phyloP scores from a whole-genome alignment of 768 basidiomycete species.

The Lentinula aciculospora region DNA sequence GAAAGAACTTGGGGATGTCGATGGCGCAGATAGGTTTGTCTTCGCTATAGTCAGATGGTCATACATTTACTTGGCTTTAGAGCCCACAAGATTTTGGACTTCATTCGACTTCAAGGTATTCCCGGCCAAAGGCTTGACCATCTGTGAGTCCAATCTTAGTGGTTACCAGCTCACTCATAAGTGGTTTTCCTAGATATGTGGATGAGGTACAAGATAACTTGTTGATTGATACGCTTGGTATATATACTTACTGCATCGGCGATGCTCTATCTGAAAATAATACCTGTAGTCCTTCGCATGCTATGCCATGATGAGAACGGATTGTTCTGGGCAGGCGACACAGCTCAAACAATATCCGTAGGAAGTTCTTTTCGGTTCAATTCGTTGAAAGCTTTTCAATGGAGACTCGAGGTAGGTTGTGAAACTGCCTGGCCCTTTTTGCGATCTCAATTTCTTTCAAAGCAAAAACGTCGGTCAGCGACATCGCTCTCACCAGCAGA shows the following conservation, averaged over 20 bases:
- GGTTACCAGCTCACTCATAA: no score
- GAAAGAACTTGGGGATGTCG: conserved; percentile 33
- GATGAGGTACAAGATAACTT: conserved; percentile 75
- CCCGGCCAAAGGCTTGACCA: conserved; percentile 45
- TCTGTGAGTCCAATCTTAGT: conserved; percentile 32
- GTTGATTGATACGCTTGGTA: conserved; percentile 57
- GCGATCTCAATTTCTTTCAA: background rate
- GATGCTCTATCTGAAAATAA: background rate
- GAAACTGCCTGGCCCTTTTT: background rate
- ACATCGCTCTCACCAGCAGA: background rate
- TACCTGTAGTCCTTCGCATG: conserved; percentile 47
- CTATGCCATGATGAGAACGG: conserved; percentile 64
- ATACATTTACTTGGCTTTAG: conserved; percentile 21
- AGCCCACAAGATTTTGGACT: conserved; percentile 43
- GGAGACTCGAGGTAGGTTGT: conserved; percentile 48
- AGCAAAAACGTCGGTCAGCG: background rate
- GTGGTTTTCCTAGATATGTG: conserved; percentile 67
- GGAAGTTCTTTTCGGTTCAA: conserved; percentile 71
- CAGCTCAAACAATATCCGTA: conserved; percentile 70
- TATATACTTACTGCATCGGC: conserved; percentile 11
- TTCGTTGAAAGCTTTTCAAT: conserved; percentile 64
- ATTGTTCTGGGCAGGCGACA: conserved; percentile 77
- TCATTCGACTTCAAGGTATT: conserved; percentile 24
- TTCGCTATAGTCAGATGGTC: background rate
- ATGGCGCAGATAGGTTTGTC: conserved; percentile 54